Evolutionary conservation across 2,329 filamentous ascomycete species (phyloP), one percentile per base, ranked within the genome.

Genomic region (Aureobasidium mangrovei): DNA sequence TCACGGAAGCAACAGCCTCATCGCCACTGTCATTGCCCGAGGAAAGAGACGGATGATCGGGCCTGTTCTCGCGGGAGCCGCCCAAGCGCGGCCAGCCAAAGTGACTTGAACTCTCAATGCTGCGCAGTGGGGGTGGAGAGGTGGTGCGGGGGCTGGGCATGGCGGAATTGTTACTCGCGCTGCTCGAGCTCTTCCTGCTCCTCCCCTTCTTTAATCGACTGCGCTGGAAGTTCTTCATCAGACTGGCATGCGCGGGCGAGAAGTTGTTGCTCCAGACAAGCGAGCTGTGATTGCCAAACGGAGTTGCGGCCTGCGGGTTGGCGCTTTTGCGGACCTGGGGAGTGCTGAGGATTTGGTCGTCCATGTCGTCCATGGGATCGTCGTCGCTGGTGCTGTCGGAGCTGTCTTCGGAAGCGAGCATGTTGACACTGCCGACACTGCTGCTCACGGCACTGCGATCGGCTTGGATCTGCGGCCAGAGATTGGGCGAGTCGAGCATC

Each of bases 1-100:
- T 83, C 46, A 68, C 70, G 26, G 68, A 71, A 35, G 66, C 59
- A 57, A 74, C 75, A 4, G 70, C 74, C 60, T 81, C 82, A 59
- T 91, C 87, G 10, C 88, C 85, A 64, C 85, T 88, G 63, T 95
- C 91, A 61, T 85, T 90, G 3, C 88, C 81, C 52, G 82, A 83
- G 8, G 81, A 84, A 26, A 96, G 85, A 60, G 93, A 85, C 24
- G 96, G 72, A 62, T 95, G 89, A 61, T 93, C 91, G 12, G 91
- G 91, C 57, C 97, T 83, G 67, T 89, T 95, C 69, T 96, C 91
- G 41, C 91, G 79, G 45, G 63, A 66, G 18, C 63, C 60, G 7
- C 85, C 78, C 40, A 63, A 62, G 36, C 58, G 64, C 12, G 61
- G 55, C 63, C 61, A 64, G 7, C 58, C 58, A 26, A 66, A 64